Conservation (phyloP, 1,284 basidiomycete genomes). For the Pseudozyma hubeiensis region DNA sequence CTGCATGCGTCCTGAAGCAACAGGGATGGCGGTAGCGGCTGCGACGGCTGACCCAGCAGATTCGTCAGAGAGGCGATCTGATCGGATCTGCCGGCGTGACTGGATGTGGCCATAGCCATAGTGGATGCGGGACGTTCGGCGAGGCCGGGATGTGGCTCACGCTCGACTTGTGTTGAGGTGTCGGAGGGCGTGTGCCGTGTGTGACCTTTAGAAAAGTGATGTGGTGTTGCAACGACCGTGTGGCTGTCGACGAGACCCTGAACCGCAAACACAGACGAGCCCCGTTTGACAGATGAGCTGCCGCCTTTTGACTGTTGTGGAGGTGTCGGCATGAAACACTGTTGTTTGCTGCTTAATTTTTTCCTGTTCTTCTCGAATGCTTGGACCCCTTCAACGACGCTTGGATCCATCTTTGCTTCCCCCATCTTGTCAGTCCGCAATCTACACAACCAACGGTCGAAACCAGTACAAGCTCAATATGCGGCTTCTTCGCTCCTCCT, state of each 20-base stretch:
- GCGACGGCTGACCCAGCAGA: constrained; percentile 27
- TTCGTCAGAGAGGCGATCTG: constrained; percentile 26
- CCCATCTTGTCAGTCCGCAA: background rate
- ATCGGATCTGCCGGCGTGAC: constrained; percentile 28
- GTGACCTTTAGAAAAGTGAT: background rate
- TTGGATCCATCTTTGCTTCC: constrained; percentile 7
- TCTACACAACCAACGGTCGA: too few species aligned
- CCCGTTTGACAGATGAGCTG: background rate
- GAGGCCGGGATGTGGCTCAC: background rate
- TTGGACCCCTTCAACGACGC: background rate
- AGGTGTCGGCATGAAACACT: background rate
- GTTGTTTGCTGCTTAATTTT: too few species aligned
- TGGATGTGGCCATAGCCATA: constrained; percentile 2
- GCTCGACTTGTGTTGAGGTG: background rate
- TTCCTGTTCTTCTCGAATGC: background rate
- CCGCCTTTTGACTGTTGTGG: background rate
- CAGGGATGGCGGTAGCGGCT: constrained; percentile 36
- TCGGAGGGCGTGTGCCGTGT: background rate
- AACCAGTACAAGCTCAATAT: background rate
- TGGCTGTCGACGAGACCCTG: background rate
- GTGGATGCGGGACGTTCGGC: background rate
- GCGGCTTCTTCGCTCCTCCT: background rate
- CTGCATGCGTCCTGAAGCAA: constrained; percentile 50
- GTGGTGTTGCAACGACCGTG: constrained; percentile 1
- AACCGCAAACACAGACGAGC: background rate